A percentile compares a stretch with the other conserved stretches of the same genome.
phyloP scores from a whole-genome alignment of 2,329 filamentous ascomycete species.

The Ophiocordyceps camponoti-saundersi region DNA sequence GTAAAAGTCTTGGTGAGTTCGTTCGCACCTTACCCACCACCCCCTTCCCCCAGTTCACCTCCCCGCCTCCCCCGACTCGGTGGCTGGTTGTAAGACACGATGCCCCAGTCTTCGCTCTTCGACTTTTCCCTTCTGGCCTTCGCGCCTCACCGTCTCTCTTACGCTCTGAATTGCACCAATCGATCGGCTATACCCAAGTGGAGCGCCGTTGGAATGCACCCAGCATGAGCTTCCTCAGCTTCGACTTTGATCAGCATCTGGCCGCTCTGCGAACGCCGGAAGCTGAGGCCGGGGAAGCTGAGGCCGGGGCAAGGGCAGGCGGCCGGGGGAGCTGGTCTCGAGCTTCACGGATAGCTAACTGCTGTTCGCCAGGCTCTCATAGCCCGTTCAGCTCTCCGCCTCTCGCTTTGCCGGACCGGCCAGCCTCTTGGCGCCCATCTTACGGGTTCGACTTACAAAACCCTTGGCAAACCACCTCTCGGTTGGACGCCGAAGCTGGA shows the following conservation, averaged over 20 bases:
- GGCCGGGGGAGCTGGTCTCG: slow-evolving; percentile 1
- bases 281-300: too few relatives aligned
- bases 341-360: slow-evolving; percentile 3
- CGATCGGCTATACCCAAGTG: slow-evolving; percentile 16
- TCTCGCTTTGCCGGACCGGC: not conserved
- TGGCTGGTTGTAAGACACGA: slow-evolving; percentile 4
- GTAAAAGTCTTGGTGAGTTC: not conserved
- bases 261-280: slow-evolving; percentile 18
- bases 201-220: slow-evolving; percentile 10
- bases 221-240: slow-evolving; percentile 21
- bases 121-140: not conserved
- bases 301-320: too few relatives aligned
- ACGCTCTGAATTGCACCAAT: slow-evolving; percentile 15
- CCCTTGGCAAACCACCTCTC: too few relatives aligned
- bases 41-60: not conserved
- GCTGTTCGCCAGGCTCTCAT: slow-evolving; percentile 2
- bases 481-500: not conserved
- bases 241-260: slow-evolving; percentile 13
- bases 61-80: not conserved
- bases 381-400: slow-evolving; percentile 5
- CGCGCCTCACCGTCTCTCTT: slow-evolving; percentile 6
- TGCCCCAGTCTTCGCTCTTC: slow-evolving; percentile 5
- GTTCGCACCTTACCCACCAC: too few relatives aligned
- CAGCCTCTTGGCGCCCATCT: not conserved
- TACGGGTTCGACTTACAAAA: not conserved